Evolutionary conservation across 2,329 filamentous ascomycete species (phyloP).

Genomic region (Aspergillus niger): DNA sequence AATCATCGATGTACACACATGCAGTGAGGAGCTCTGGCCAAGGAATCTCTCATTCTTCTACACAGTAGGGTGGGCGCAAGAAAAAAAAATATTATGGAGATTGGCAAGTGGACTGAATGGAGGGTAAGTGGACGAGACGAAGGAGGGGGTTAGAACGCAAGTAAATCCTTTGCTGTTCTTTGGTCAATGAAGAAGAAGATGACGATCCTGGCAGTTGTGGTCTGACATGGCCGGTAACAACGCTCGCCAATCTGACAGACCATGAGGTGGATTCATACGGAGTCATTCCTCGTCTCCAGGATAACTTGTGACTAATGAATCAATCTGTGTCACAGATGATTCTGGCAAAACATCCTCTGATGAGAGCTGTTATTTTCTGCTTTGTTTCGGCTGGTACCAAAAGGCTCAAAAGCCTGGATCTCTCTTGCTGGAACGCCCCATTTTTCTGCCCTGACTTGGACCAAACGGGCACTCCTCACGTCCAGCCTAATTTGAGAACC

Average conservation of each 20-base stretch:
- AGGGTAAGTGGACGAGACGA: not conserved
- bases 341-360: not conserved
- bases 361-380: not conserved
- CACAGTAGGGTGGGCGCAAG: not conserved
- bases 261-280: not conserved
- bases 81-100: not conserved
- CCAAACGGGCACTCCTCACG: constrained; percentile 14
- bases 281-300: not conserved
- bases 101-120: constrained; percentile 8
- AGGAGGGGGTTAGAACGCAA: no score
- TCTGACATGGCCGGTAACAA: not conserved
- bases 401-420: constrained; percentile 4
- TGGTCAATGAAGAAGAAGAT: not conserved
- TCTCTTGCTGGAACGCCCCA: constrained; percentile 1
- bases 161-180: not conserved
- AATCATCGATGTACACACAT: constrained; percentile 27
- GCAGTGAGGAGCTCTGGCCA: constrained; percentile 11
- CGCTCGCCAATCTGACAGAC: not conserved
- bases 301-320: not conserved
- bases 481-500: constrained; percentile 16
- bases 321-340: not conserved
- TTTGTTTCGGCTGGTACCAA: not conserved
- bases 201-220: not conserved
- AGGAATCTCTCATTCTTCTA: constrained; percentile 9
- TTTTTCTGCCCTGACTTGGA: constrained; percentile 9